Evolutionary conservation across 2,329 filamentous ascomycete genomes (phyloP), one percentile per base, ranked within the genome.

Genomic region (Eutypa lata): DNA sequence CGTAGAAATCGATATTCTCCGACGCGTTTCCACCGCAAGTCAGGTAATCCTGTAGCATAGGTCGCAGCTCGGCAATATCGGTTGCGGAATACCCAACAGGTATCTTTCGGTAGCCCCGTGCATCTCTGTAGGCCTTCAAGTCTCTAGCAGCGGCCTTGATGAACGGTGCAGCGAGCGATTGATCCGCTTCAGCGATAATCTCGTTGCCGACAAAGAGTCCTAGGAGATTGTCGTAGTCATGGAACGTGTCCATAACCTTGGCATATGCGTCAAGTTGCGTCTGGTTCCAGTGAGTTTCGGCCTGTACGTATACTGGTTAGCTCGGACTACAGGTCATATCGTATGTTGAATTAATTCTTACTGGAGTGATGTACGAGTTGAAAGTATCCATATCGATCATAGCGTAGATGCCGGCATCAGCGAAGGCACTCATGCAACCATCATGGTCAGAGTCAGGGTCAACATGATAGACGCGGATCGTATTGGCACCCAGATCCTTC

Each of bases 151-250:
- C 89, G 48, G 90, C 87, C 71, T 95, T 91, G 73, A 95, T 84
- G 68, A 87, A 96, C 2, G 91, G 90, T 8, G 90, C 90, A 31
- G 88, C 87, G 24, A 72, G 65, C 38, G 81, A 84, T 64, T 83
- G 77, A 57, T 78, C 76, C 54, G 74, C 73, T 45, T 74, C 76
- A 40, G 87, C 88, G 63, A 96, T 84, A 54, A 94, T 88, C 70
- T 96, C 91, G 66, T 96, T 96, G 58, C 91, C 92, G 54, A 96
- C 81, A 63, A 95, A 93, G 69, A 94, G 89, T 45, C 89, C 91
- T 11, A 91, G 83, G 1, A 89, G 80, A 68, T 96, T 96, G 71
- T 91, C 82, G 68, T 88, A 96, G 47, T 79, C 71, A 44, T 88
- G 81, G 71, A 94, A 93, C 33, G 83, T 79, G 66, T 95, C 90